Evolutionary conservation across 352 stramenopile species (phyloP).

Genomic region (Pythium volutum): DNA sequence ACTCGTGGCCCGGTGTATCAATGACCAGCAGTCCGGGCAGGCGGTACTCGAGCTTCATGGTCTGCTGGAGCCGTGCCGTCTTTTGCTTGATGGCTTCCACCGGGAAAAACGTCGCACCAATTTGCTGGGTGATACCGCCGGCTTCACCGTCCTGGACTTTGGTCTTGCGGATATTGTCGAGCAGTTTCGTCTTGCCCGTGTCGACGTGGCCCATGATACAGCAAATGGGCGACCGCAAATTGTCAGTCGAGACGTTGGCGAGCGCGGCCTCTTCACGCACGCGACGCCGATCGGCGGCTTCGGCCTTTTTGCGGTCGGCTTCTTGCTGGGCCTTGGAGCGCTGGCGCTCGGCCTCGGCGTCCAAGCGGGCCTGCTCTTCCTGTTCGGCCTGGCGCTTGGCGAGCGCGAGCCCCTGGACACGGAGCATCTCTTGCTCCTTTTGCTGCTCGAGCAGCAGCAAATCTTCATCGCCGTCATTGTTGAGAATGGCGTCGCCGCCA

Average conservation of each 20-base stretch:
- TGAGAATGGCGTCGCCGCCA: slow-evolving; percentile 37
- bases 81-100: slow-evolving; percentile 91
- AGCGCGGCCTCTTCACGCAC: slow-evolving; percentile 70
- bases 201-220: slow-evolving; percentile 99
- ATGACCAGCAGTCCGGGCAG: slow-evolving; percentile 95
- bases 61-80: slow-evolving; percentile 71
- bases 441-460: slow-evolving; percentile 92
- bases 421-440: slow-evolving; percentile 92
- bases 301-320: slow-evolving; percentile 80
- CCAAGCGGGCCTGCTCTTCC: slow-evolving; percentile 59
- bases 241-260: slow-evolving; percentile 89
- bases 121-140: slow-evolving; percentile 99
- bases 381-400: slow-evolving; percentile 92
- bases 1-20: slow-evolving; percentile 99
- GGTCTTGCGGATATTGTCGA: slow-evolving; percentile 99
- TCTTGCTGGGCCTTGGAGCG: slow-evolving; percentile 85
- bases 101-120: slow-evolving; percentile 95
- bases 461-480: slow-evolving; percentile 92
- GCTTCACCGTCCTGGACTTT: slow-evolving; percentile 95
- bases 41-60: slow-evolving; percentile 86
- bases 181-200: slow-evolving; percentile 98
- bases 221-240: slow-evolving; percentile 98
- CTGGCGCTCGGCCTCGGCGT: slow-evolving; percentile 60
- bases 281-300: slow-evolving; percentile 66
- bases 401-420: slow-evolving; percentile 91